Base-by-base conservation (phyloP, 1,284 basidiomycete species). In the Cutaneotrichosporon sp. region DNA sequence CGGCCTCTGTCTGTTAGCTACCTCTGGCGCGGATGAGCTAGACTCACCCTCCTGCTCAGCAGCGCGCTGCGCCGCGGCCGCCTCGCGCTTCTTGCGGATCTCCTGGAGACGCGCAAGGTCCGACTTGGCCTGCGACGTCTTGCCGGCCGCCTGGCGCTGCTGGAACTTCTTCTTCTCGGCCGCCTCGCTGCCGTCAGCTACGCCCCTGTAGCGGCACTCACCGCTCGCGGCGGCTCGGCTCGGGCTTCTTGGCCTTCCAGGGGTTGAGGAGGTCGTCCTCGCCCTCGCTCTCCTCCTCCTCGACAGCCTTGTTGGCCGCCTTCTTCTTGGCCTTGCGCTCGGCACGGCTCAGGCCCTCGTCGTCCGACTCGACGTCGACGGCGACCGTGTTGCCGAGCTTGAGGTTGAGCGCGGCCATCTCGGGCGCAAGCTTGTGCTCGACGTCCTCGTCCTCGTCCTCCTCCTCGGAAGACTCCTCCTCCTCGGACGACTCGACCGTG, bases 71-170 rank as follows among this genome's bases (percentile, higher is more conserved):
- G 89, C 89, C 53, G 87, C 87, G 7, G 92, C 92, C 42, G 87
- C 88, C 65, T 93, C 92, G 59, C 93, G 87, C 65, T 94, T 89
- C 61, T 86, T 87, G 66, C 86, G 86, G 72, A 97, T 91, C 85
- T 88, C 89, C 54, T 87, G 86, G n/a, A 97, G 85, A 58, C 93
- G 87, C 20, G 89, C 87, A 49, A 97, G 86, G 78, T 97, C 93
- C 5, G 86, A 77, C 80, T 92, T 90, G 36, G 93, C 92, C 77
- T 95, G 84, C 29, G 89, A 87, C 0, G 93, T 95, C 86, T 95
- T 90, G 64, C 92, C 92, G 77, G 84, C 81, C 86, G 80, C 80
- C 63, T 81, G 80, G 18, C 79, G 65, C 65, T 79, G 76, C 54
- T 68, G 65, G 78, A 93, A 94, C 34, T 84, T 82, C 73, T 90